These are phyloP conservation scores for Xylariaceae sp. DNA, from an alignment of 2,329 filamentous ascomycete species.

Conservation along the genomic window DNA sequence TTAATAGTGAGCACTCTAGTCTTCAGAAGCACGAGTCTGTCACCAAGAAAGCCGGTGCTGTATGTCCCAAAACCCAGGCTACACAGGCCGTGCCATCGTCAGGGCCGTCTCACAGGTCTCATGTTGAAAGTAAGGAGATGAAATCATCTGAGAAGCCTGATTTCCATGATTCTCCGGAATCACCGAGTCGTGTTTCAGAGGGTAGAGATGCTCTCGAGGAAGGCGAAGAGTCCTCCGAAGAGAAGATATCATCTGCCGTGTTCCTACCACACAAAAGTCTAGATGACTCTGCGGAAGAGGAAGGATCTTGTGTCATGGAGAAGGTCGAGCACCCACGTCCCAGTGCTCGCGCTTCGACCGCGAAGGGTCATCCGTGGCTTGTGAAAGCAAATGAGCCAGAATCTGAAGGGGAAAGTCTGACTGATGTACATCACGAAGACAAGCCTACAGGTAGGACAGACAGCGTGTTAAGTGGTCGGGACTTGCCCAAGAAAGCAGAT, in stretches of 20 bases:
- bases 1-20: constrained; percentile 27
- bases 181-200: constrained; percentile 36
- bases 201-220: constrained; percentile 40
- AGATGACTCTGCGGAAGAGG: constrained; percentile 36
- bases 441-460: constrained; percentile 25
- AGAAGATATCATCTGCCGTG: constrained; percentile 81
- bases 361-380: constrained; percentile 47
- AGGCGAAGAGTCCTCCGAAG: constrained; percentile 63
- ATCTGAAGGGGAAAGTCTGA: constrained; percentile 30
- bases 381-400: constrained; percentile 53
- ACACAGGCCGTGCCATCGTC: constrained; percentile 6
- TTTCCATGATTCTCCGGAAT: constrained; percentile 32
- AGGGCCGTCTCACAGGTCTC: constrained; percentile 5
- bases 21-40: constrained; percentile 11
- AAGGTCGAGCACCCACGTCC: constrained; percentile 30
- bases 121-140: constrained; percentile 13
- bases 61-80: constrained; percentile 11
- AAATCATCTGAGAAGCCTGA: constrained; percentile 10
- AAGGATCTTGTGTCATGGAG: constrained; percentile 25
- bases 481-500: constrained; percentile 32
- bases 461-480: constrained; percentile 25
- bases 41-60: constrained; percentile 12
- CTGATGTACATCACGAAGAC: constrained; percentile 34
- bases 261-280: constrained; percentile 71
- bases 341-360: constrained; percentile 26